These are phyloP conservation scores for Hirsutella minnesotensis DNA, from an alignment of 2,329 filamentous ascomycete genomes.

Conservation along the genomic window DNA sequence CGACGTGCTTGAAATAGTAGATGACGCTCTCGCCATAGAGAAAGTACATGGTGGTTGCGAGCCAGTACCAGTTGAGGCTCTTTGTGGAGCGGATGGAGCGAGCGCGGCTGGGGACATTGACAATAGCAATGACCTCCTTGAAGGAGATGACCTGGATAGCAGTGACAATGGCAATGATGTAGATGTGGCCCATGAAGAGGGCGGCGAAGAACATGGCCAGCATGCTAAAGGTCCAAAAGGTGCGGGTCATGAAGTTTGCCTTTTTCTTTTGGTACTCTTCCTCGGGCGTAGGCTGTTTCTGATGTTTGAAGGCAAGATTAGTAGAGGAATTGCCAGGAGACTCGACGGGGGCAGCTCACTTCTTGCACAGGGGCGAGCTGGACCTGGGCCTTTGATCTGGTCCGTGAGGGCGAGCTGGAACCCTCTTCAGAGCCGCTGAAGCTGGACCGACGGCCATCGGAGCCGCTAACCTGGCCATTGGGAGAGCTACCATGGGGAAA, in stretches of 20 bases:
- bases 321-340: not conserved
- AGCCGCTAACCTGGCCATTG: slow-evolving; percentile 28
- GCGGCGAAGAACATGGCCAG: slow-evolving; percentile 83
- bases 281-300: slow-evolving; percentile 31
- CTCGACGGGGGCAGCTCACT: slow-evolving; percentile 11
- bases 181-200: slow-evolving; percentile 94
- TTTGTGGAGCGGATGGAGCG: slow-evolving; percentile 89
- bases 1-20: slow-evolving; percentile 99
- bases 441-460: slow-evolving; percentile 52
- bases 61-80: slow-evolving; percentile 97
- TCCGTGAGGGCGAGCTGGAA: slow-evolving; percentile 21
- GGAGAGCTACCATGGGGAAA: slow-evolving; percentile 29
- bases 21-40: slow-evolving; percentile 97
- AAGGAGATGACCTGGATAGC: slow-evolving; percentile 93
- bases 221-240: slow-evolving; percentile 98
- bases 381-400: slow-evolving; percentile 13
- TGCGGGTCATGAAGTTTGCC: slow-evolving; percentile 90
- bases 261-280: slow-evolving; percentile 96
- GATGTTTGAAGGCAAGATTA: slow-evolving; percentile 7
- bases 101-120: slow-evolving; percentile 84
- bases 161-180: slow-evolving; percentile 88
- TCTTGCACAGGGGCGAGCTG: slow-evolving; percentile 22
- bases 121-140: slow-evolving; percentile 98
- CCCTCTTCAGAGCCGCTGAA: slow-evolving; percentile 58
- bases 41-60: slow-evolving; percentile 99